Conservation (phyloP, 768 basidiomycete genomes). For the Cyclocybe cylindracea region DNA sequence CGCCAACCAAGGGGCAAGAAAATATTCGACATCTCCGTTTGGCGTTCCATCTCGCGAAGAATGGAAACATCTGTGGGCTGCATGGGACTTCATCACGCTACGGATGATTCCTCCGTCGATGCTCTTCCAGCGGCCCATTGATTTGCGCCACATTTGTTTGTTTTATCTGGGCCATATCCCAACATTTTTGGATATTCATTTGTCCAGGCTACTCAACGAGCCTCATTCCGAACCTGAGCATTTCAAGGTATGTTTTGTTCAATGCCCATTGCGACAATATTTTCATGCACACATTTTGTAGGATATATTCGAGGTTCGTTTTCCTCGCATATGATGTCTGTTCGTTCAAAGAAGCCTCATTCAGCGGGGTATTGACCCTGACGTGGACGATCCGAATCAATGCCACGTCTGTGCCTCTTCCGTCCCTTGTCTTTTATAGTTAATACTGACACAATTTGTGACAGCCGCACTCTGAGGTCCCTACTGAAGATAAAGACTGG, state of each 20-base stretch:
- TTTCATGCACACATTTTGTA: slow-evolving; percentile 25
- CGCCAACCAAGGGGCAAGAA: slow-evolving; percentile 14
- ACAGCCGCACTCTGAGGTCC: slow-evolving; percentile 89
- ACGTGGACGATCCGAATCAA: slow-evolving; percentile 85
- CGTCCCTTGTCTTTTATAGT: not conserved
- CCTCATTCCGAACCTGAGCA: slow-evolving; percentile 82
- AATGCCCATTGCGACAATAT: slow-evolving; percentile 7
- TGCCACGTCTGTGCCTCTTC: slow-evolving; percentile 65
- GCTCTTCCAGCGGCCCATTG: slow-evolving; percentile 89
- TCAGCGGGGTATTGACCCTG: slow-evolving; percentile 93
- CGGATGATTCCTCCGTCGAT: slow-evolving; percentile 87
- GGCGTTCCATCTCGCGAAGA: slow-evolving; percentile 74
- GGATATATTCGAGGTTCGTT: slow-evolving; percentile 73
- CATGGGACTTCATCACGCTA: slow-evolving; percentile 85
- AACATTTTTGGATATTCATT: slow-evolving; percentile 88
- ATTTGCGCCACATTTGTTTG: slow-evolving; percentile 93
- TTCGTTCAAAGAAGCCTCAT: not conserved
- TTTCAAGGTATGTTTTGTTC: slow-evolving; percentile 55
- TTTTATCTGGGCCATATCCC: slow-evolving; percentile 97
- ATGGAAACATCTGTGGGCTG: slow-evolving; percentile 83
- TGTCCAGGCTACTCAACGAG: slow-evolving; percentile 73
- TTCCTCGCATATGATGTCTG: not conserved
- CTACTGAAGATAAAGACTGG: slow-evolving; percentile 81
- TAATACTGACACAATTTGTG: not conserved
- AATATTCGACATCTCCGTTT: slow-evolving; percentile 46